These are phyloP conservation scores for Lablab purpureus DNA, from an alignment of 306 rosid genomes.

Conservation along the genomic window DNA sequence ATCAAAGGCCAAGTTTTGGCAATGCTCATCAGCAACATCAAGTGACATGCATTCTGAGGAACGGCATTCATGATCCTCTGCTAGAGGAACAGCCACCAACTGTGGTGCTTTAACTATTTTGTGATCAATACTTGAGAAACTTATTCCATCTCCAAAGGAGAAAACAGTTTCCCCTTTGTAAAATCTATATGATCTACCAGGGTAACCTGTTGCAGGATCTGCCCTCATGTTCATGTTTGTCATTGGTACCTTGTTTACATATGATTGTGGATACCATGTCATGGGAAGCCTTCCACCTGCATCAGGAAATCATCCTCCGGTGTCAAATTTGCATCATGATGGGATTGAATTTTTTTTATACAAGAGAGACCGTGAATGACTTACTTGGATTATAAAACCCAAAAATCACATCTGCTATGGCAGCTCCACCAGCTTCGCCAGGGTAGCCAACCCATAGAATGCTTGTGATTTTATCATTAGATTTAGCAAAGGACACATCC, in stretches of 20 bases:
- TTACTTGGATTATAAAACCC: slow-evolving; percentile 88
- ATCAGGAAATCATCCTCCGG: slow-evolving; percentile 27
- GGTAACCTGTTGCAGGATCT: slow-evolving; percentile 74
- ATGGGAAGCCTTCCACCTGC: slow-evolving; percentile 97
- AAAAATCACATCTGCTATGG: slow-evolving; percentile 89
- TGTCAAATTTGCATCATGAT: slow-evolving; percentile 20
- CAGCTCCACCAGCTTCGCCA: slow-evolving; percentile 99
- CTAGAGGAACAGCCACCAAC: slow-evolving; percentile 66
- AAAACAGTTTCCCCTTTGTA: slow-evolving; percentile 86
- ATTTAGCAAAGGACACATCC: slow-evolving; percentile 87
- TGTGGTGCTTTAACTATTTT: slow-evolving; percentile 70
- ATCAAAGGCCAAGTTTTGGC: slow-evolving; percentile 70
- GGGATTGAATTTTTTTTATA: not conserved
- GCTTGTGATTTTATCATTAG: slow-evolving; percentile 74
- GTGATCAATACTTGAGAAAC: slow-evolving; percentile 70
- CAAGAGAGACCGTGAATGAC: slow-evolving; percentile 28
- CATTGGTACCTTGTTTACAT: slow-evolving; percentile 87
- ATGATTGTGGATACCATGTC: slow-evolving; percentile 99
- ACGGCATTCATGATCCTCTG: slow-evolving; percentile 69
- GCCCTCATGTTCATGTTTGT: slow-evolving; percentile 98
- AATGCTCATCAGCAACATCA: slow-evolving; percentile 61
- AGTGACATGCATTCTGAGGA: slow-evolving; percentile 78
- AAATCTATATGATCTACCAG: slow-evolving; percentile 87
- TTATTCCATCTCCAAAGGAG: slow-evolving; percentile 85
- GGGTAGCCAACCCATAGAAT: slow-evolving; percentile 99